phyloP scores from a whole-genome alignment of 73 alveolate genomes.

The Paramecium primaurelia region DNA sequence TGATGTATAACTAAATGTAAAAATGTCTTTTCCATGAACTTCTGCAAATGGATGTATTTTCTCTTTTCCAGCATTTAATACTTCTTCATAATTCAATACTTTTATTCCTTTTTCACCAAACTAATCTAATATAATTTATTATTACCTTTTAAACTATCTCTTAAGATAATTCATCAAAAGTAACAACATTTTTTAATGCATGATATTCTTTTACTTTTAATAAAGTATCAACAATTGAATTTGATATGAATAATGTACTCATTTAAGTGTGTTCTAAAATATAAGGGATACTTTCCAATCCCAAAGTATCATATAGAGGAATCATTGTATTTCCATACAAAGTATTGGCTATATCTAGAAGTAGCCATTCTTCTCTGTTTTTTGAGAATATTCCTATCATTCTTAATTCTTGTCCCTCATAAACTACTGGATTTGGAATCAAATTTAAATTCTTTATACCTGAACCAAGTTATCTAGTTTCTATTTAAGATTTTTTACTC shows the following conservation, averaged over 20 bases:
- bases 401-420: conserved; percentile 39
- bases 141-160: not conserved
- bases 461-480: conserved; percentile 1
- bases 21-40: conserved; percentile 26
- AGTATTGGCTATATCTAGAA: conserved; percentile 74
- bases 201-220: conserved; percentile 58
- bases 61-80: not conserved
- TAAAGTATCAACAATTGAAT: conserved; percentile 62
- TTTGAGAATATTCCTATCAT: conserved; percentile 85
- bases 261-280: conserved; percentile 80
- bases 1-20: conserved; percentile 76
- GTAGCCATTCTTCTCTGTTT: conserved; percentile 89
- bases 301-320: conserved; percentile 71
- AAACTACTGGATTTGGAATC: conserved; percentile 8
- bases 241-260: conserved; percentile 66
- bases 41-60: not conserved
- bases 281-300: conserved; percentile 64
- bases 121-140: not conserved
- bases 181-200: conserved; percentile 46
- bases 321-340: conserved; percentile 78
- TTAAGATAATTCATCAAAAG: conserved; percentile 26
- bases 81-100: not conserved
- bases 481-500: not conserved
- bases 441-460: conserved; percentile 23
- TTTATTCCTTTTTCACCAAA: conserved; percentile 44